Percentiles rank a stretch among this genome's conserved stretches.
These are phyloP conservation scores for Suillus subaureus DNA, from an alignment of 768 basidiomycete genomes.

Conservation along the genomic window DNA sequence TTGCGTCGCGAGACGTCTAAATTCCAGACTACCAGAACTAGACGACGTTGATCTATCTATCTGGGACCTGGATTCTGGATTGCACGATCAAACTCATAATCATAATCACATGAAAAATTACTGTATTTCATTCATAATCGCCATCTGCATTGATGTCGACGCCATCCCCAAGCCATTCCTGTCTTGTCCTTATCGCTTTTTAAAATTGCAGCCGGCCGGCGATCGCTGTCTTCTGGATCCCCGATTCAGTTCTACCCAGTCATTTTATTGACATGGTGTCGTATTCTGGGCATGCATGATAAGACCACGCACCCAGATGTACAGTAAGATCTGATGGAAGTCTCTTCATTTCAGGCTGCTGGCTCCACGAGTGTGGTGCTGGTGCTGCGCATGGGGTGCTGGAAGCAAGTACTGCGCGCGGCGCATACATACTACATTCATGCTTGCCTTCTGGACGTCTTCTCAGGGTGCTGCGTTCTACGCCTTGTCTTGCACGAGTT, in stretches of 20 bases:
- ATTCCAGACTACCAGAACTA: slow-evolving; percentile 52
- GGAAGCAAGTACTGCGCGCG: background rate
- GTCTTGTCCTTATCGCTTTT: slow-evolving; percentile 10
- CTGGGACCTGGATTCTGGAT: background rate
- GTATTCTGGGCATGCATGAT: background rate
- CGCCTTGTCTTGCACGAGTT: background rate
- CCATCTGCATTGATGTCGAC: slow-evolving; percentile 11
- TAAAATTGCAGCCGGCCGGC: slow-evolving; percentile 1
- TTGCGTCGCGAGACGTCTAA: slow-evolving; percentile 68
- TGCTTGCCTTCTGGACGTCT: background rate
- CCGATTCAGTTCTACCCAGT: background rate
- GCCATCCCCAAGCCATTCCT: background rate
- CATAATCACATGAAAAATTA: slow-evolving; percentile 14
- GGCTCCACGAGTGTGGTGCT: background rate
- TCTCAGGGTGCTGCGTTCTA: background rate
- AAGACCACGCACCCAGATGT: background rate
- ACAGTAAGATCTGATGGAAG: background rate
- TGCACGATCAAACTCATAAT: background rate
- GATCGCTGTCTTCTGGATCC: background rate
- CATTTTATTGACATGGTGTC: background rate
- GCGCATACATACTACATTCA: background rate
- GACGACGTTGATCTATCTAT: slow-evolving; percentile 35
- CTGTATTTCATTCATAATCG: slow-evolving; percentile 30
- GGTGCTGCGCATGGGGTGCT: background rate
- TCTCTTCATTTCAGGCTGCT: background rate